Conservation (phyloP, 2,329 filamentous ascomycete genomes). For the Sporothrix dimorphospora region DNA sequence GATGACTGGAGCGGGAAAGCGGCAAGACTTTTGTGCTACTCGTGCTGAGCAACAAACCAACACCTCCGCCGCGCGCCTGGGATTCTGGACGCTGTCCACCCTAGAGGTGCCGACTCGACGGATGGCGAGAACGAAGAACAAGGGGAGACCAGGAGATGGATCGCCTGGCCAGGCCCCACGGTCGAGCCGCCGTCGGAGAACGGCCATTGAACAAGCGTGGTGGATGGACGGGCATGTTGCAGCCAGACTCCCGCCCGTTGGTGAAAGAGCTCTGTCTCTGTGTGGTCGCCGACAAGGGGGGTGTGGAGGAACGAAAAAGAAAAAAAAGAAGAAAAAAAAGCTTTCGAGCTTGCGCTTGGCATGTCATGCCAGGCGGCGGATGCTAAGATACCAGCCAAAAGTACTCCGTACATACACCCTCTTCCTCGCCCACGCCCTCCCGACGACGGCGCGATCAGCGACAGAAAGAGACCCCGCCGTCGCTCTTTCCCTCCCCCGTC, state of each 20-base stretch:
- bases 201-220: neutral
- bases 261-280: neutral
- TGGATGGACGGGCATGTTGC: neutral
- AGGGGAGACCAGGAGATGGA: neutral
- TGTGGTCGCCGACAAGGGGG: neutral
- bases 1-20: neutral
- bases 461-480: neutral
- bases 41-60: neutral
- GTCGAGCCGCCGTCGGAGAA: conserved; percentile 9
- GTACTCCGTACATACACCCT: neutral
- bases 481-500: neutral
- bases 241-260: neutral
- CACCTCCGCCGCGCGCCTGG: neutral
- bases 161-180: neutral
- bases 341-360: neutral
- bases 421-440: neutral
- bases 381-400: conserved; percentile 2
- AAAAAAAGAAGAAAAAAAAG: neutral
- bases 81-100: no score
- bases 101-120: neutral
- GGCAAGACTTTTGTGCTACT: neutral
- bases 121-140: neutral
- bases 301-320: neutral
- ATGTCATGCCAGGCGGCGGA: neutral
- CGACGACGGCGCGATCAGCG: neutral